Evolutionary conservation across 768 basidiomycete species (phyloP), one percentile per base, ranked within the genome.

Genomic region (Phanerochaete sordida): DNA sequence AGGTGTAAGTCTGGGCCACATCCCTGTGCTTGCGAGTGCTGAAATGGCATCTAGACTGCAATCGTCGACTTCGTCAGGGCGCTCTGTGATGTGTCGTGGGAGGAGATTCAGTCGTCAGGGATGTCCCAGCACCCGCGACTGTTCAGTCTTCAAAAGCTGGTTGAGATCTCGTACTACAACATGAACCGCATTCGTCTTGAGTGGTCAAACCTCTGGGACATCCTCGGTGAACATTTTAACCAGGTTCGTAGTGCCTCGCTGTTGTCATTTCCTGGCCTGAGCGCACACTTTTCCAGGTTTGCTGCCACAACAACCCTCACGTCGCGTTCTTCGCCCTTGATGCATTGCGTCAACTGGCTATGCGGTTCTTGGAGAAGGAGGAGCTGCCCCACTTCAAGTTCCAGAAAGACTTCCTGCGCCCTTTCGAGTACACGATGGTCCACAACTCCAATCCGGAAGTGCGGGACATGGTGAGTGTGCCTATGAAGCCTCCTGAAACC

Each of bases 101-200:
- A 98, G 72, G 97, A 99, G 75, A 99, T 99, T 37, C 94, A 97
- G 72, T 95, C 95, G 0, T 98, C 97, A 0, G 95, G 95, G 19
- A 76, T 94, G 28, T 96, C 96, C 2, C 89, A 95, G 62, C 90
- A 94, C 70, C 96, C 97, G 1, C 86, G 97, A 26, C 78, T 98
- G 58, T 99, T 98, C 81, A 96, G 95, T 73, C 76, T 99, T 58
- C 95, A 98, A 74, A 99, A 98, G 75, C 80, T 99, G 35, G 96
- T 98, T 43, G 97, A 99, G 70, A 98, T 99, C 57, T 97, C 95
- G 9, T 99, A 99, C 73, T 99, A 99, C 76, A 99, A 99, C 75
- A 99, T 99, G 97, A 88, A 80, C 63, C 89, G 97, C 50, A 98
- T 99, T 69, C 92, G 97, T 73, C 76, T 99, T 50, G 97, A 99